These are phyloP conservation scores for Butyriboletus appendiculatus DNA, from an alignment of 1,284 basidiomycete genomes.

Conservation along the genomic window DNA sequence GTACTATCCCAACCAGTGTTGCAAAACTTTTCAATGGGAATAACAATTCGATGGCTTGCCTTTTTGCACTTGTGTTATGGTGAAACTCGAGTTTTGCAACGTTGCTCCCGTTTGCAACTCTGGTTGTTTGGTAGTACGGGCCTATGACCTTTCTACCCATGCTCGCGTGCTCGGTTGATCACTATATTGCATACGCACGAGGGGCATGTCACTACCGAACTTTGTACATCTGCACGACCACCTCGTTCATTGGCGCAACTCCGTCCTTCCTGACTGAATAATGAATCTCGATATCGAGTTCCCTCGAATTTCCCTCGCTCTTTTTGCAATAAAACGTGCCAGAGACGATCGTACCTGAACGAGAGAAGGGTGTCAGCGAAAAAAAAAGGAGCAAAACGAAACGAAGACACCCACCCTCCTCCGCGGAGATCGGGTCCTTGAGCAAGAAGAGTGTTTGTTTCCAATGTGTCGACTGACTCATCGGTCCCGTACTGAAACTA, in stretches of 20 bases:
- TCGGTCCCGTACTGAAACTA: constrained; percentile 92
- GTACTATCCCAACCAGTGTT: background rate
- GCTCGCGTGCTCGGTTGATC: background rate
- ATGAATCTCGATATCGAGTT: constrained; percentile 92
- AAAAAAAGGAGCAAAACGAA: background rate
- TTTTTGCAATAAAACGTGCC: constrained; percentile 87
- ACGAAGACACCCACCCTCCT: constrained; percentile 56
- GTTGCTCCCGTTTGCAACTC: no score
- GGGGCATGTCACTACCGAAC: constrained; percentile 51
- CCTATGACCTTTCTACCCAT: background rate
- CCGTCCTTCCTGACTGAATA: constrained; percentile 56
- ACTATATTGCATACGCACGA: constrained; percentile 31
- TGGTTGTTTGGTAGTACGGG: no score
- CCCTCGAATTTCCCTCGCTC: constrained; percentile 80
- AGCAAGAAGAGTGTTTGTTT: constrained; percentile 94
- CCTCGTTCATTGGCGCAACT: constrained; percentile 37
- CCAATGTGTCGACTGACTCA: constrained; percentile 94
- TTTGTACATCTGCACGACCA: constrained; percentile 76
- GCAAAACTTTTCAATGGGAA: no score
- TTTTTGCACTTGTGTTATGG: no score
- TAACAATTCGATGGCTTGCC: no score
- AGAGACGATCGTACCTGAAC: constrained; percentile 68
- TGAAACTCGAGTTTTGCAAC: no score
- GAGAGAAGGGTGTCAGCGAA: background rate
- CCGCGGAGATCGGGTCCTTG: constrained; percentile 72